A percentile compares a stretch with the other conserved stretches of the same genome.
Evolutionary conservation across 805 yeast genomes (phyloP).

Genomic region (Candida incommunis): DNA sequence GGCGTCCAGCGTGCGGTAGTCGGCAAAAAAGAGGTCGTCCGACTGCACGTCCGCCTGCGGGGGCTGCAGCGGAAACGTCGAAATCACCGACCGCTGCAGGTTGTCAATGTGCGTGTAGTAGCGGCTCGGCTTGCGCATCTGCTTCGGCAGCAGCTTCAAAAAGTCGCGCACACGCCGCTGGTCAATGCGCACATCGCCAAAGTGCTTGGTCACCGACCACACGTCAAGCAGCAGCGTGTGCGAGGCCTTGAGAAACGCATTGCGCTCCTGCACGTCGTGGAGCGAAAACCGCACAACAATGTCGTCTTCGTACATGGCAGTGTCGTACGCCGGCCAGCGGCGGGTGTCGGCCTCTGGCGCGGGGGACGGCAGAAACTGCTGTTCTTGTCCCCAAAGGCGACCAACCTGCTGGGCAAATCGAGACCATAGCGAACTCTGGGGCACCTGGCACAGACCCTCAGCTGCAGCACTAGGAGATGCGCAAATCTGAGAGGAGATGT

Average conservation of each 20-base stretch:
- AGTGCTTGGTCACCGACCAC: slow-evolving; percentile 10
- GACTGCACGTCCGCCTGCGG: slow-evolving; percentile 4
- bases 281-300: slow-evolving; percentile 31
- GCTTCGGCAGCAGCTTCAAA: slow-evolving; percentile 11
- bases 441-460: background rate
- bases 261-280: slow-evolving; percentile 8
- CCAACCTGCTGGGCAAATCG: background rate
- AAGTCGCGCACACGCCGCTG: slow-evolving; percentile 10
- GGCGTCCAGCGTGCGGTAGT: slow-evolving; percentile 51
- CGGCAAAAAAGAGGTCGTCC: slow-evolving; percentile 41
- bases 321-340: slow-evolving; percentile 11
- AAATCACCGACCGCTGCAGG: slow-evolving; percentile 16
- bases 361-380: slow-evolving; percentile 5
- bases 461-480: background rate
- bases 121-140: slow-evolving; percentile 9
- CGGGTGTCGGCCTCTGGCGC: slow-evolving; percentile 10
- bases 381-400: background rate
- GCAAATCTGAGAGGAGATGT: background rate
- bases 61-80: slow-evolving; percentile 10
- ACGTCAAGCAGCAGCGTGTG: slow-evolving; percentile 15
- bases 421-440: background rate
- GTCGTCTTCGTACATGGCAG: slow-evolving; percentile 28
- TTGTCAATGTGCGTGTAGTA: slow-evolving; percentile 12
- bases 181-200: slow-evolving; percentile 14
- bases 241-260: slow-evolving; percentile 11